Percentiles rank a stretch among this genome's conserved stretches.
phyloP scores from a whole-genome alignment of 495 filamentous ascomycete genomes.

The Cenococcum geophilum region DNA sequence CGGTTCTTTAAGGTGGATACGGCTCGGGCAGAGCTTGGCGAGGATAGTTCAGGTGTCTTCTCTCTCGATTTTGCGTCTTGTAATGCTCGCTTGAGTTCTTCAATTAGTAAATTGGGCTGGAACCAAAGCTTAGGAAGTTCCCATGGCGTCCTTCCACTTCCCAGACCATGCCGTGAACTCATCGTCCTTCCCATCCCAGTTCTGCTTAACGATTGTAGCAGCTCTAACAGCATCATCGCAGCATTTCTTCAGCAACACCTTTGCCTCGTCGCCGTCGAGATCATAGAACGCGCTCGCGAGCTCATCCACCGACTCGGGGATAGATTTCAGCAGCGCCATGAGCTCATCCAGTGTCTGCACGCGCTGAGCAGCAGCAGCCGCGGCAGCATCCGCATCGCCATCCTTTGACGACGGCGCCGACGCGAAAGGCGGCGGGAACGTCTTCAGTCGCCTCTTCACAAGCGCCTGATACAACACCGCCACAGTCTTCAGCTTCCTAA shows the following conservation, averaged over 20 bases:
- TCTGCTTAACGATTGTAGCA: slow-evolving; percentile 14
- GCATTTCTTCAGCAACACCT: slow-evolving; percentile 25
- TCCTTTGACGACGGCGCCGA: background rate
- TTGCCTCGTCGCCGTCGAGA: slow-evolving; percentile 41
- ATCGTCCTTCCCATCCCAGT: slow-evolving; percentile 35
- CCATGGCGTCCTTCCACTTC: slow-evolving; percentile 33
- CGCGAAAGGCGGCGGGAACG: slow-evolving; percentile 38
- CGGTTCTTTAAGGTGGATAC: no score
- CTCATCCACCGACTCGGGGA: slow-evolving; percentile 46
- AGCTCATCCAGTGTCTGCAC: slow-evolving; percentile 40
- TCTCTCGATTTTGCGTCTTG: no score
- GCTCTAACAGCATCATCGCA: slow-evolving; percentile 31
- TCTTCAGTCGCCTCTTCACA: slow-evolving; percentile 54
- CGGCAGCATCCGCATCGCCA: background rate
- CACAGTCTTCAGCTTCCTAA: slow-evolving; percentile 53
- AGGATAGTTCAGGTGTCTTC: no score
- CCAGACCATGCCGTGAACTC: slow-evolving; percentile 37
- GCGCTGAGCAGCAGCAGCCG: no score
- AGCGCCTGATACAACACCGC: slow-evolving; percentile 55
- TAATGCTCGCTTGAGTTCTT: no score
- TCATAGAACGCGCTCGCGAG: slow-evolving; percentile 48
- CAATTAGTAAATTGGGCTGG: no score
- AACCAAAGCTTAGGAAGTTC: background rate
- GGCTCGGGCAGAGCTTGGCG: no score
- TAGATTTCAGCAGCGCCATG: slow-evolving; percentile 37